A percentile compares a stretch with the other conserved stretches of the same genome.
Conservation (phyloP, 1,284 basidiomycete genomes). For the Caloboletus inedulis region DNA sequence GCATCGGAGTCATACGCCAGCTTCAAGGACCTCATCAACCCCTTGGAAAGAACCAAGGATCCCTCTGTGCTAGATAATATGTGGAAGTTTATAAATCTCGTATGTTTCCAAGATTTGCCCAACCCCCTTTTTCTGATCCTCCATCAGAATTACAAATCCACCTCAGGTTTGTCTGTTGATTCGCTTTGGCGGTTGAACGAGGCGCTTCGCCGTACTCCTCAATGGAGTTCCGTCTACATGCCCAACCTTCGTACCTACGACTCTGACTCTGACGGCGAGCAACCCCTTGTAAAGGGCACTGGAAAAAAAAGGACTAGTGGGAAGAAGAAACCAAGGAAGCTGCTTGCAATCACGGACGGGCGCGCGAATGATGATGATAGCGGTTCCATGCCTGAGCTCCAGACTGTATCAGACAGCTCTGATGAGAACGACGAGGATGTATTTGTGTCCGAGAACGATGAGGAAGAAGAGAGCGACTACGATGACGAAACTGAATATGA, state of each 20-base stretch:
- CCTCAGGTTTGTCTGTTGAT: slow-evolving; percentile 54
- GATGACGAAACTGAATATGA: slow-evolving; percentile 53
- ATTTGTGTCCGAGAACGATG: slow-evolving; percentile 36
- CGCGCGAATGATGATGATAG: slow-evolving; percentile 38
- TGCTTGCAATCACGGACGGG: slow-evolving; percentile 49
- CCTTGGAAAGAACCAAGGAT: slow-evolving; percentile 54
- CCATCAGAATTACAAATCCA: slow-evolving; percentile 54
- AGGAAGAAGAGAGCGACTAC: slow-evolving; percentile 40
- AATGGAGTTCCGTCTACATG: slow-evolving; percentile 53
- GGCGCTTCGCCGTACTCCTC: slow-evolving; percentile 49
- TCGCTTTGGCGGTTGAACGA: slow-evolving; percentile 62
- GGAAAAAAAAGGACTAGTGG: slow-evolving; percentile 18
- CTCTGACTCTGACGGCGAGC: slow-evolving; percentile 22
- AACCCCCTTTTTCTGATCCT: not conserved
- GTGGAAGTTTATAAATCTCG: slow-evolving; percentile 63
- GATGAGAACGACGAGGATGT: slow-evolving; percentile 36
- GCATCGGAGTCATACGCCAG: slow-evolving; percentile 49
- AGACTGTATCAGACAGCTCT: slow-evolving; percentile 58
- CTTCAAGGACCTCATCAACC: slow-evolving; percentile 56
- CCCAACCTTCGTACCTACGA: slow-evolving; percentile 25
- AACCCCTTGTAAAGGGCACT: slow-evolving; percentile 19
- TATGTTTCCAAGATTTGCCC: slow-evolving; percentile 25
- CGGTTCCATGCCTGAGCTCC: slow-evolving; percentile 60
- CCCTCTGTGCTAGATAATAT: slow-evolving; percentile 50
- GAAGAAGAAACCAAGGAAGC: slow-evolving; percentile 39